Conservation (phyloP, 306 rosid species). For the Urtica urens region DNA sequence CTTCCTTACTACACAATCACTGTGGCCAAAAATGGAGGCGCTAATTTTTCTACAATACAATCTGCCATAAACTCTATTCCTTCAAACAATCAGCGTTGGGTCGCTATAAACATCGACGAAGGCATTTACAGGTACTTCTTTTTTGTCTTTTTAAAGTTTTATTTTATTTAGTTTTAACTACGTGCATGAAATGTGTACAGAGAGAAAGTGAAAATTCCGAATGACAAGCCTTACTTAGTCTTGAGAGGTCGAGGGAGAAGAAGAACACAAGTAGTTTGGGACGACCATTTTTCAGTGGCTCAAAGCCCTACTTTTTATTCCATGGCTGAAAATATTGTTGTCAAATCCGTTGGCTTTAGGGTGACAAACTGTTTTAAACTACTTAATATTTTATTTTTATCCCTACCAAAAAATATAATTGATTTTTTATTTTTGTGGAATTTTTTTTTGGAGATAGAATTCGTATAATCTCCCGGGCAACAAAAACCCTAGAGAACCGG, state of each 20-base stretch:
- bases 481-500: slow-evolving; percentile 19
- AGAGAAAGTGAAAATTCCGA: slow-evolving; percentile 51
- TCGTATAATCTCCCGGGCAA: slow-evolving; percentile 34
- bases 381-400: not conserved
- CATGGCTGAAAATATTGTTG: slow-evolving; percentile 39
- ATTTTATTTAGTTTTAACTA: not conserved
- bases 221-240: slow-evolving; percentile 46
- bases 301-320: slow-evolving; percentile 56
- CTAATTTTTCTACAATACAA: slow-evolving; percentile 47
- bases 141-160: not conserved
- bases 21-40: slow-evolving; percentile 41
- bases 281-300: slow-evolving; percentile 31
- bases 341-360: slow-evolving; percentile 43
- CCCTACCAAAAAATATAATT: not conserved
- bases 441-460: slow-evolving; percentile 24
- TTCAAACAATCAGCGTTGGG: slow-evolving; percentile 41
- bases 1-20: slow-evolving; percentile 20
- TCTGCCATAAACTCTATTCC: slow-evolving; percentile 61
- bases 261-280: slow-evolving; percentile 51
- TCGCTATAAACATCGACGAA: slow-evolving; percentile 30
- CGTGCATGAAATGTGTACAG: slow-evolving; percentile 18
- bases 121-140: slow-evolving; percentile 48
- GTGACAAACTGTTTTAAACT: slow-evolving; percentile 25
- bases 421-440: not conserved
- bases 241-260: slow-evolving; percentile 43